A percentile compares a stretch with the other conserved stretches of the same genome.
Conservation (phyloP, 1,284 basidiomycete species). For the Apiotrichum mycotoxinovorans region DNA sequence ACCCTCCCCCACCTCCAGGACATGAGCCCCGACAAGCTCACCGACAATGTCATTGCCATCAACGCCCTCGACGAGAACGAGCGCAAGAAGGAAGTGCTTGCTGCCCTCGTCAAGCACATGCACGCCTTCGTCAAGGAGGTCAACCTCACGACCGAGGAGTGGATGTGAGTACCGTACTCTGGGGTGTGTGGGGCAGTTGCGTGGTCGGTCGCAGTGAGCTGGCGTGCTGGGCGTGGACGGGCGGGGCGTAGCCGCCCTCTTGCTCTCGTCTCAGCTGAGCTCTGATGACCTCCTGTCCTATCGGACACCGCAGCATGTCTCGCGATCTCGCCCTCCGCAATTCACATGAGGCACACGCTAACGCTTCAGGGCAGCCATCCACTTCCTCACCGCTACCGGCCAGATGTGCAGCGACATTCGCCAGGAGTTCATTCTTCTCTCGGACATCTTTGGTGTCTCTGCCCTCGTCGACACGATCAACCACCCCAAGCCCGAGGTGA, state of each 20-base stretch:
- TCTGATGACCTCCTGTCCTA: too few species aligned
- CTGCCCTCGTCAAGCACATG: slow-evolving; percentile 59
- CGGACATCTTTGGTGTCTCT: slow-evolving; percentile 72
- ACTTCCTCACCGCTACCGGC: slow-evolving; percentile 70
- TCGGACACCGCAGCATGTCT: too few species aligned
- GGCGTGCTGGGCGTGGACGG: too few species aligned
- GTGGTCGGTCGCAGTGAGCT: not conserved
- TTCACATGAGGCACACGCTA: too few species aligned
- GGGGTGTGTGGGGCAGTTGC: too few species aligned
- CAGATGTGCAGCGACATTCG: slow-evolving; percentile 68
- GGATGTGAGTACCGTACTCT: slow-evolving; percentile 56
- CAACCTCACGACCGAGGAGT: slow-evolving; percentile 73
- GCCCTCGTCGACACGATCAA: slow-evolving; percentile 73
- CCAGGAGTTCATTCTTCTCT: slow-evolving; percentile 80
- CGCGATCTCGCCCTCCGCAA: too few species aligned
- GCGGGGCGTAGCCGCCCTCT: too few species aligned
- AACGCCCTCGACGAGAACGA: slow-evolving; percentile 52
- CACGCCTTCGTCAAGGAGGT: slow-evolving; percentile 71
- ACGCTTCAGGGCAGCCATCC: slow-evolving; percentile 55
- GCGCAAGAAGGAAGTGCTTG: slow-evolving; percentile 56
- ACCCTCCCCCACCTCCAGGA: slow-evolving; percentile 54
- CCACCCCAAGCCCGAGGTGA: slow-evolving; percentile 56
- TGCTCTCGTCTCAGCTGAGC: too few species aligned
- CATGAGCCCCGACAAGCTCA: slow-evolving; percentile 56
- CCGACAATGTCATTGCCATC: slow-evolving; percentile 57